Percentiles rank a stretch among this genome's conserved stretches.
Evolutionary conservation across 441 rosid species (phyloP).

Genomic region (Eruca vesicaria): DNA sequence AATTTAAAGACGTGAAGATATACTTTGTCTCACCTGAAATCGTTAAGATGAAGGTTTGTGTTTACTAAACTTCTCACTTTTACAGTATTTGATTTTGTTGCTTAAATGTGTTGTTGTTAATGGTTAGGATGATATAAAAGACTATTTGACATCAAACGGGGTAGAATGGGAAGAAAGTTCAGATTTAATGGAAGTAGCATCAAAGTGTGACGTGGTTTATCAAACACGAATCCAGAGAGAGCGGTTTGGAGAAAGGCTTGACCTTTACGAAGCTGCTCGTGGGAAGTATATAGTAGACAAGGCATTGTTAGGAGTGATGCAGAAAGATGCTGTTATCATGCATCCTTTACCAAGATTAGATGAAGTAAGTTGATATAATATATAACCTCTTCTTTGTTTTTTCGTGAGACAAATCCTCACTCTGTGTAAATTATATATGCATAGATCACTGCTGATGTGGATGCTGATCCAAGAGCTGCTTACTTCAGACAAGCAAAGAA

Average conservation of each 20-base stretch:
- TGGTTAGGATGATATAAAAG: constrained; percentile 88
- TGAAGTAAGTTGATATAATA: constrained; percentile 49
- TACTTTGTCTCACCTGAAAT: constrained; percentile 91
- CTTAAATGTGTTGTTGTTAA: not conserved
- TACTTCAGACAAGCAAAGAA: constrained; percentile 98
- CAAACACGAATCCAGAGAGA: constrained; percentile 95
- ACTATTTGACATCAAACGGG: constrained; percentile 63
- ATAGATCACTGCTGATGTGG: constrained; percentile 82
- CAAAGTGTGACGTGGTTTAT: constrained; percentile 81
- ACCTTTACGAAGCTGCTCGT: constrained; percentile 87
- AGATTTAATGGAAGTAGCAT: constrained; percentile 81
- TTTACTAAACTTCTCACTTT: not conserved
- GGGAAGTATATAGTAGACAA: constrained; percentile 84
- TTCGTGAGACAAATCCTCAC: not conserved
- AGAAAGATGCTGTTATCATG: constrained; percentile 85
- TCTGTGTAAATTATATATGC: not conserved
- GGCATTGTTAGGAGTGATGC: constrained; percentile 67
- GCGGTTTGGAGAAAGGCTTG: constrained; percentile 79
- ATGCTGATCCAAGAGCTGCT: constrained; percentile 88
- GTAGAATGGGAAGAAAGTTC: constrained; percentile 93
- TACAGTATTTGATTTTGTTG: not conserved
- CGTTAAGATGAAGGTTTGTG: constrained; percentile 89
- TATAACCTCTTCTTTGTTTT: not conserved
- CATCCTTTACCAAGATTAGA: constrained; percentile 98
- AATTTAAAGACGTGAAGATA: constrained; percentile 80